Conservation (phyloP, 2,329 filamentous ascomycete species). For the Fusarium tupiense region DNA sequence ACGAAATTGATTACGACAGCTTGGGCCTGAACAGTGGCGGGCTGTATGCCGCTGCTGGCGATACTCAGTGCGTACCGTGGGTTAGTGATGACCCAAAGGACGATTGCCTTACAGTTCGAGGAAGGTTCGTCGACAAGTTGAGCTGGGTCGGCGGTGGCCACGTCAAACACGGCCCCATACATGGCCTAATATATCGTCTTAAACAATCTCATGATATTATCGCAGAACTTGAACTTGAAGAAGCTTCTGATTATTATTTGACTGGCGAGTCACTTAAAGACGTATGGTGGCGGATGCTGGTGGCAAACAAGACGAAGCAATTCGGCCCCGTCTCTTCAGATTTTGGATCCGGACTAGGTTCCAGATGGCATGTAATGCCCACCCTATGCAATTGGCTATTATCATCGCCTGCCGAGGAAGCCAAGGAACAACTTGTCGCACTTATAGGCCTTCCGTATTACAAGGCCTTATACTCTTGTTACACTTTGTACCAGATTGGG, state of each 20-base stretch:
- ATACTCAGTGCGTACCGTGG: not conserved
- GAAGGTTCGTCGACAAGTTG: not conserved
- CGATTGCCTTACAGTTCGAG: not conserved
- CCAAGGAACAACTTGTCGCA: not conserved
- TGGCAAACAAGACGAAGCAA: not conserved
- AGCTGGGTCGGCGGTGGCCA: not conserved
- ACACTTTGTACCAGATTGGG: not conserved
- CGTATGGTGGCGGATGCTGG: not conserved
- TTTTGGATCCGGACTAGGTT: not conserved
- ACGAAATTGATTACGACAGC: fast-evolving
- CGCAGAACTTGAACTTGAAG: not conserved
- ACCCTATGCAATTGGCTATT: fast-evolving
- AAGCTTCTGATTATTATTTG: not conserved
- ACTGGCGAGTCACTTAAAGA: not conserved
- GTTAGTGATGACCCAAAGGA: not conserved
- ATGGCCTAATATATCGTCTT: not conserved
- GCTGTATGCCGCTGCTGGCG: not conserved
- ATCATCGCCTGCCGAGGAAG: not conserved
- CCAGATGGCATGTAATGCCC: not conserved
- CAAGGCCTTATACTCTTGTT: not conserved
- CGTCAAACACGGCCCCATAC: not conserved
- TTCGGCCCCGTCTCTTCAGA: fast-evolving
- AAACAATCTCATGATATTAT: fast-evolving
- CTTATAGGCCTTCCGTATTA: not conserved
- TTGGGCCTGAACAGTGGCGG: not conserved